Conservation (phyloP, 2,329 filamentous ascomycete genomes). For the Sphaerulina musiva region DNA sequence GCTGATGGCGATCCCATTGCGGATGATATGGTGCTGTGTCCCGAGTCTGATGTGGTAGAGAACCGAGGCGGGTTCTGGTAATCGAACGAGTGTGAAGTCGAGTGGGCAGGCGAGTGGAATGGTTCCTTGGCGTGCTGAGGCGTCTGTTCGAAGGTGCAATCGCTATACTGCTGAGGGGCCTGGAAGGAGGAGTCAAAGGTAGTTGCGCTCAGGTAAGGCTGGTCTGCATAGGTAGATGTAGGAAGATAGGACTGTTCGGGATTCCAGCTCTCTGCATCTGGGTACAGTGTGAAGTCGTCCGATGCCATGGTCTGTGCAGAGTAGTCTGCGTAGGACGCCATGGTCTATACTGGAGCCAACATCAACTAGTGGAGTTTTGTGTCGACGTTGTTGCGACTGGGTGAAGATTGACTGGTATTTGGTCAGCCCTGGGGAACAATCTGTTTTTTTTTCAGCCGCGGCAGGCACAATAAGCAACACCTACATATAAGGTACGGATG, state of each 20-base stretch:
- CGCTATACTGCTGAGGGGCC: conserved; percentile 29
- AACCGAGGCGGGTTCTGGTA: conserved; percentile 39
- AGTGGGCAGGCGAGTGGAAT: conserved; percentile 40
- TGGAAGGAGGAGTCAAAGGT: conserved; percentile 36
- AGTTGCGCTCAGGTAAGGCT: conserved; percentile 26
- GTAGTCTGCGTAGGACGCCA: conserved; percentile 31
- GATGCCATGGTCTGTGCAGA: conserved; percentile 25
- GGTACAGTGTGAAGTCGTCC: conserved; percentile 32
- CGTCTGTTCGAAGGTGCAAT: conserved; percentile 35
- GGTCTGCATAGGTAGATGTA: conserved; percentile 23
- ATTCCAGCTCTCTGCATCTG: conserved; percentile 29
- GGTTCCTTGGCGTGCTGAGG: conserved; percentile 37
- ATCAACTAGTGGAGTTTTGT: neutral
- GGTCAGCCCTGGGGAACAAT: no score
- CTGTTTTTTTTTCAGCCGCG: no score
- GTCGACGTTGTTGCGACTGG: neutral
- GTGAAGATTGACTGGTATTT: neutral
- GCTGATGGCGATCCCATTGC: conserved; percentile 50
- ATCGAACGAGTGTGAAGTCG: conserved; percentile 43
- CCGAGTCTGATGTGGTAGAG: conserved; percentile 47
- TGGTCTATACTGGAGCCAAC: conserved; percentile 14
- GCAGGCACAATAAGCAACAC: no score
- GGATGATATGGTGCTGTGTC: conserved; percentile 45
- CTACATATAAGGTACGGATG: no score
- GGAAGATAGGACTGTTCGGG: conserved; percentile 27